Base-by-base conservation (phyloP, 176 grass and related monocot genomes). In the Pontederia paniculata region DNA sequence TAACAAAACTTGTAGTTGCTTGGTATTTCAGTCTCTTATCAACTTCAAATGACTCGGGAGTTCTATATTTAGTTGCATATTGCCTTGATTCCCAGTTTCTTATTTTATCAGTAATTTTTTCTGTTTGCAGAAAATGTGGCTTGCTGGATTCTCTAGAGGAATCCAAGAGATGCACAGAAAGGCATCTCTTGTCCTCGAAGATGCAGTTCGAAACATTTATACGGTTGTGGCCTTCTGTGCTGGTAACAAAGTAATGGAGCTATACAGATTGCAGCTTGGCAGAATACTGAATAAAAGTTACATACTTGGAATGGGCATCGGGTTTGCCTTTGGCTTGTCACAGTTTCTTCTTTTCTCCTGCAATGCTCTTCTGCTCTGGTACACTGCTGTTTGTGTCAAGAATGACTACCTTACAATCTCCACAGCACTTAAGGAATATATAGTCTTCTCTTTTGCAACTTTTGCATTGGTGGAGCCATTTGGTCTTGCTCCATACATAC, bases 141-240 rank as follows among this genome's bases (percentile, higher is more conserved):
- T 95, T 78, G 84, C 81, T 60, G 89, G 89, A 28, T 95, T 95
- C 72, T 95, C 89, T 55, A 88, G 79, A 79, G 84, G 89, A 75
- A 95, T 95, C 60, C 89, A 95, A 55, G 89, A 95, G 52, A 95
- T 88, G 89, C 89, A 95, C 60, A 95, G 82, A 66, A 95, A 95
- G 56, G 89, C 89, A 57, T 95, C 89, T 4, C 81, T 95, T 58
- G 89, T 95, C 58, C 89, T 88, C 62, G 84, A 95, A 82, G 89
- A 95, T 72, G 84, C 89, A 49, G 89, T 95, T 37, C 78, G 89
- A 55, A 95, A 95, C 78, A 95, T 95, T 70, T 95, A 95, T 58
- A 95, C 89, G 1, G 89, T 95, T 52, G 89, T 95, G 54, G 89
- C 89, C 16, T 95, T 88, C 65, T 95, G 89, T 73, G 89, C 89